These are phyloP conservation scores for Spiraea crenata DNA, from an alignment of 331 rosid species.

Conservation along the genomic window DNA sequence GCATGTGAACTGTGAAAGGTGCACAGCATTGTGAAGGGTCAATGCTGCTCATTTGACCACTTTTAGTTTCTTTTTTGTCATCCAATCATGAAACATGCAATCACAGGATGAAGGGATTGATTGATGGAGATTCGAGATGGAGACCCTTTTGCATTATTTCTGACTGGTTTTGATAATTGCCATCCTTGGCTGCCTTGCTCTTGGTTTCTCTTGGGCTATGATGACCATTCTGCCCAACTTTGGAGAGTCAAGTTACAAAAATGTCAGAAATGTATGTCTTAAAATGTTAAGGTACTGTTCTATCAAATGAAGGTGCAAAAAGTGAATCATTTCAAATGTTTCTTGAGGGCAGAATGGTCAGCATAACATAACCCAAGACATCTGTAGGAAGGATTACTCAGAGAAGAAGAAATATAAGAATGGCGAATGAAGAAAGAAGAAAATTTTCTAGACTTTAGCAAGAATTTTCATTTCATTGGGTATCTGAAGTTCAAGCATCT, in stretches of 20 bases:
- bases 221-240: background rate
- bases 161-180: constrained; percentile 2
- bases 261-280: background rate
- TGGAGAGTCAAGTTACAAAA: background rate
- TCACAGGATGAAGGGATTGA: background rate
- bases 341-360: no score
- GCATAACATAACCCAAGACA: no score
- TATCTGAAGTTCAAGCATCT: background rate
- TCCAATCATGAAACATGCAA: background rate
- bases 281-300: no score
- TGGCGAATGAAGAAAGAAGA: background rate
- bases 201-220: background rate
- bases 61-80: background rate
- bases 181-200: background rate
- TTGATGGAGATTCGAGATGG: constrained; percentile 14
- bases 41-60: background rate
- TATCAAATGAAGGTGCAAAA: no score
- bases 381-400: no score
- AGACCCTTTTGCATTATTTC: constrained; percentile 13
- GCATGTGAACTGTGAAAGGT: background rate
- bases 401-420: no score
- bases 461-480: background rate
- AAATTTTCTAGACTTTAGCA: background rate
- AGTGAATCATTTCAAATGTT: no score
- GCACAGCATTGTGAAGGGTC: background rate